Evolutionary conservation across 2,329 filamentous ascomycete genomes (phyloP).

Genomic region (Aureobasidium sp.): DNA sequence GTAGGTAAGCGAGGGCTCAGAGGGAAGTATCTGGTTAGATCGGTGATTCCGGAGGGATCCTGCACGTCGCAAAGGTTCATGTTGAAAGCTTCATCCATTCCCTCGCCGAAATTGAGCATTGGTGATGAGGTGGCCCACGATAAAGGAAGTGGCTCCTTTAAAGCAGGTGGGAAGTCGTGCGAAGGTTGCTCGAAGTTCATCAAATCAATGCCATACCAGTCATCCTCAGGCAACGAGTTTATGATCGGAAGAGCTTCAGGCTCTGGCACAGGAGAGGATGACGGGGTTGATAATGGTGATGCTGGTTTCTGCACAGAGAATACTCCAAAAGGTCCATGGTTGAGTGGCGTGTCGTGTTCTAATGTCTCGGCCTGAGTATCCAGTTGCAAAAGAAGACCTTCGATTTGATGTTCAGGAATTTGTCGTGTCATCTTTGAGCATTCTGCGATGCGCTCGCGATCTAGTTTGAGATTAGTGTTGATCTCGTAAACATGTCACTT

Average conservation of each 20-base stretch:
- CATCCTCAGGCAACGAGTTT: background rate
- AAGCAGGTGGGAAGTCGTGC: background rate
- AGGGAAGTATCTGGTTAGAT: slow-evolving; percentile 4
- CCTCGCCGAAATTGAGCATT: background rate
- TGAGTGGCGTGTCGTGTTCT: background rate
- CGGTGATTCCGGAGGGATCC: background rate
- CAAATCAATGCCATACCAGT: slow-evolving; percentile 10
- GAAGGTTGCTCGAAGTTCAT: slow-evolving; percentile 5
- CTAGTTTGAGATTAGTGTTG: background rate
- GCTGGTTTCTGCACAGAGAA: background rate
- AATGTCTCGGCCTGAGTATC: background rate
- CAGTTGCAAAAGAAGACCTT: background rate
- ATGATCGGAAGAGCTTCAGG: background rate
- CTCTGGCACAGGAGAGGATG: slow-evolving; percentile 6
- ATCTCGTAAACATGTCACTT: no score
- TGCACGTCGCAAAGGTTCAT: background rate
- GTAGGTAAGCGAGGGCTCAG: slow-evolving; percentile 7
- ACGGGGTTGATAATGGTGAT: background rate
- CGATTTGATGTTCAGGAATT: background rate
- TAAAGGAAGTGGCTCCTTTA: background rate
- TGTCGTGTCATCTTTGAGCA: slow-evolving; percentile 3
- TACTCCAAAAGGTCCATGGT: slow-evolving; percentile 10
- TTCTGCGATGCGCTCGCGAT: slow-evolving; percentile 9
- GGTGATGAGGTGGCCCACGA: slow-evolving; percentile 2
- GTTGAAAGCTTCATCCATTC: slow-evolving; percentile 7